Conservation (phyloP, 2,329 filamentous ascomycete genomes). For the Diaporthe sp. region DNA sequence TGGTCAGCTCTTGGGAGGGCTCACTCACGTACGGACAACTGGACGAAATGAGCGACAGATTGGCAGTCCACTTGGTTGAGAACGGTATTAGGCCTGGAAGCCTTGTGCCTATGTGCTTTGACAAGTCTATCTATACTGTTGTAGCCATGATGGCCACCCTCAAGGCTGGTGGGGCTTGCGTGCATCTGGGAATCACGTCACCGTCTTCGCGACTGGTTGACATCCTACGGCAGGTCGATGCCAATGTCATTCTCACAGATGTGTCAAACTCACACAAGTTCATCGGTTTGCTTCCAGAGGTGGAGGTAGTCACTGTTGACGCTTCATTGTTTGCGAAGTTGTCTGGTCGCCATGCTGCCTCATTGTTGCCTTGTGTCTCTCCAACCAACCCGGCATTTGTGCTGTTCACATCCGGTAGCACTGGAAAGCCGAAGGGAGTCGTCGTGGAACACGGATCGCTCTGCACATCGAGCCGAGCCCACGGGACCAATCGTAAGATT, state of each 20-base stretch:
- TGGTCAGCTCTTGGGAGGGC: background rate
- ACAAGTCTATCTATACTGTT: background rate
- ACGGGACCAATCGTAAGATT: background rate
- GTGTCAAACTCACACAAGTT: background rate
- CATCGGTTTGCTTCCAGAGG: background rate
- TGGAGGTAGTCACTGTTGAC: background rate
- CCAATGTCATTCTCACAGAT: background rate
- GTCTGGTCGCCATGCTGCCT: background rate
- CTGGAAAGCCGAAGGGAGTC: background rate
- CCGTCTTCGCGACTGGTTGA: background rate
- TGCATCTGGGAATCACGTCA: background rate
- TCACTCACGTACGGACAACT: background rate
- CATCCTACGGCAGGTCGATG: background rate
- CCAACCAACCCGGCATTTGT: background rate
- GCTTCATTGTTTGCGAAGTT: background rate
- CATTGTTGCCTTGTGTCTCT: background rate
- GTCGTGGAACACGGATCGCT: background rate
- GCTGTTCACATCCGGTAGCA: background rate
- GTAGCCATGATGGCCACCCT: background rate
- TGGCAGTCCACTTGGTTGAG: background rate
- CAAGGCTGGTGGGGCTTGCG: background rate
- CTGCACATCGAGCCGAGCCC: background rate
- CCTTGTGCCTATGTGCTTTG: background rate
- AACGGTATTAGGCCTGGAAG: background rate
- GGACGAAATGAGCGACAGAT: background rate